Evolutionary conservation across 1,139 yeast species (phyloP), one percentile per base, ranked within the genome.

Genomic region (Candida sp.): DNA sequence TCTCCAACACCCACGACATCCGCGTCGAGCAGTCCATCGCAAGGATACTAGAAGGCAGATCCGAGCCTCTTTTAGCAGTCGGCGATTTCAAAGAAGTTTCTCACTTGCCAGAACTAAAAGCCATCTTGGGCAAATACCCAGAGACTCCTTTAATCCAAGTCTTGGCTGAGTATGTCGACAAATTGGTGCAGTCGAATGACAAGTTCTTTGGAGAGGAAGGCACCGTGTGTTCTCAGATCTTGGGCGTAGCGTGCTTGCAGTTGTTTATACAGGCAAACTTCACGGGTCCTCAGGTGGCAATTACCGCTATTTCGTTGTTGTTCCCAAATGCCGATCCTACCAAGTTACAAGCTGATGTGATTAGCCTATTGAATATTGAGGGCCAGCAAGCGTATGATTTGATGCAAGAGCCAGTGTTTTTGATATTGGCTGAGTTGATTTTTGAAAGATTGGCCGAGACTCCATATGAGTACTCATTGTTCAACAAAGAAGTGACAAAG

Each of bases 241-340:
- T 74, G 39, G 90, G 88, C 4, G 73, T 87, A 49, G 77, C 88
- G 1, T 70, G 84, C 4, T 71, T 91, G 37, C 92, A 91, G 62
- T 66, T 82, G 1, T 93, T 88, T 63, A 71, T 89, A 25, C 97
- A 91, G 63, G 70, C 81, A 49, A 93, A 93, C 65, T 90, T 80
- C 64, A 90, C 97, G 0, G 98, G 98, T 3, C 98, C 98, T 2
- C 77, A 78, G 27, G 63, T 85, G 0, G 75, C 76, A 0, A 62
- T 73, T 37, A 69, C 68, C 3, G 62, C 75, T 2, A 61, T 66
- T 3, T 70, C 74, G 1, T 55, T 73, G 50, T 67, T 70, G 50
- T 74, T 76, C 52, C 62, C 68, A 1, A 57, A 56, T 1, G 58
- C 68, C 27, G 77, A 76, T 59, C 58, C 65, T 2, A 49, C 57